Percentiles rank a stretch among this genome's conserved stretches.
phyloP scores from a whole-genome alignment of 768 basidiomycete species.

The Basidioascus undulatus region DNA sequence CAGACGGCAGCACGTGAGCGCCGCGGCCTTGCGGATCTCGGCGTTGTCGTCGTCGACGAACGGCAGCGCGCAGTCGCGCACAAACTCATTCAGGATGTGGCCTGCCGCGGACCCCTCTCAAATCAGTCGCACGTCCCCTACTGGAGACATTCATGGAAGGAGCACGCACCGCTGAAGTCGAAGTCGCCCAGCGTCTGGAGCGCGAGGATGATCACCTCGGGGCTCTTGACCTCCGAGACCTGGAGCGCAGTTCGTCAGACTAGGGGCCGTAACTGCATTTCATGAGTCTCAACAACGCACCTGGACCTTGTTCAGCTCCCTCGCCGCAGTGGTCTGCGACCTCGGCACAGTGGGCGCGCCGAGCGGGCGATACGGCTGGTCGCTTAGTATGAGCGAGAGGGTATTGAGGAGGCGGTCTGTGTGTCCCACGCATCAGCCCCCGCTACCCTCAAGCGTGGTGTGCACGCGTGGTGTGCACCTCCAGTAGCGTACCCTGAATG shows the following conservation, averaged over 20 bases:
- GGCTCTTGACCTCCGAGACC: constrained; percentile 8
- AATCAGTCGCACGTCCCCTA: background rate
- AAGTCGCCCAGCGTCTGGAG: constrained; percentile 68
- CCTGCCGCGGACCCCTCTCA: constrained; percentile 24
- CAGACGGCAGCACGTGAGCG: constrained; percentile 68
- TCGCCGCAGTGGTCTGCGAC: constrained; percentile 4
- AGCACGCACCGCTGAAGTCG: constrained; percentile 59
- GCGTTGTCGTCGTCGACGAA: constrained; percentile 81
- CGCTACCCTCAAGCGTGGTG: no score
- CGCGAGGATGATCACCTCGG: constrained; percentile 42
- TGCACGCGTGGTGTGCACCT: no score
- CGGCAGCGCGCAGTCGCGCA: constrained; percentile 68
- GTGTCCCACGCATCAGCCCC: background rate
- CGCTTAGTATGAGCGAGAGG: constrained; percentile 53
- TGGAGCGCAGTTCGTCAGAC: no score
- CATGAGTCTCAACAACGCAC: no score
- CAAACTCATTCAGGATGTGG: constrained; percentile 84
- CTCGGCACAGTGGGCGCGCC: constrained; percentile 50
- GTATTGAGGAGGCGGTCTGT: constrained; percentile 72
- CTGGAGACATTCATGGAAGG: background rate
- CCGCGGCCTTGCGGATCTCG: constrained; percentile 71
- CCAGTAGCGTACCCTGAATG: constrained; percentile 62
- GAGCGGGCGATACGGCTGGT: constrained; percentile 62
- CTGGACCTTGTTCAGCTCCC: no score
- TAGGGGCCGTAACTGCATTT: no score